These are phyloP conservation scores for Fonsecaea pedrosoi DNA, from an alignment of 2,329 filamentous ascomycete genomes.

Conservation along the genomic window DNA sequence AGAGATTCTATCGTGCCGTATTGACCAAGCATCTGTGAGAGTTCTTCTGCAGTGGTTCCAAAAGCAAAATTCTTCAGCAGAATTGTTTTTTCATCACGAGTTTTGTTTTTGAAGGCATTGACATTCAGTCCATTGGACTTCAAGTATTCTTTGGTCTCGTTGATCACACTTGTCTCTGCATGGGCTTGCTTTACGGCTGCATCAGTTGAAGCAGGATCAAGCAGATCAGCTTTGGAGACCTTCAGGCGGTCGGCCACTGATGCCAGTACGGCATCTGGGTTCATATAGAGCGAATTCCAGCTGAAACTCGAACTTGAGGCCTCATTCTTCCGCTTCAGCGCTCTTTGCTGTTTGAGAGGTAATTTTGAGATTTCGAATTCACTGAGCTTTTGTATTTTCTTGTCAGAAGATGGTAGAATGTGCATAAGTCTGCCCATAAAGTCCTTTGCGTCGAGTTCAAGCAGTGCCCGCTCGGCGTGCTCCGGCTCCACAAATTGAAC, in stretches of 20 bases:
- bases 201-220: constrained; percentile 95
- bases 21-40: constrained; percentile 81
- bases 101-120: constrained; percentile 83
- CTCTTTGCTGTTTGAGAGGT: constrained; percentile 90
- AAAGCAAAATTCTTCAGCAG: constrained; percentile 95
- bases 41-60: constrained; percentile 77
- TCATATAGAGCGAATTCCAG: constrained; percentile 99
- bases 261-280: constrained; percentile 85
- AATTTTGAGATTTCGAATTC: constrained; percentile 90
- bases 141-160: constrained; percentile 95
- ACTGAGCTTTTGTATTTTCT: constrained; percentile 80
- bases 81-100: constrained; percentile 84
- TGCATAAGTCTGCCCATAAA: constrained; percentile 94
- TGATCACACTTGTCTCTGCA: constrained; percentile 93
- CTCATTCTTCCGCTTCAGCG: constrained; percentile 83
- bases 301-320: constrained; percentile 82
- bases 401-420: constrained; percentile 82
- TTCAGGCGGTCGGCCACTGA: constrained; percentile 86
- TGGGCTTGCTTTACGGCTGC: constrained; percentile 96
- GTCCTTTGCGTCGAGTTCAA: constrained; percentile 78
- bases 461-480: constrained; percentile 78
- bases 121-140: constrained; percentile 85
- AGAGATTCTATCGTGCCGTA: constrained; percentile 81
- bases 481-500: constrained; percentile 76
- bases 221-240: constrained; percentile 85